Evolutionary conservation across 257 asterid genomes (phyloP).

Genomic region (Solanum lycopersicoides): DNA sequence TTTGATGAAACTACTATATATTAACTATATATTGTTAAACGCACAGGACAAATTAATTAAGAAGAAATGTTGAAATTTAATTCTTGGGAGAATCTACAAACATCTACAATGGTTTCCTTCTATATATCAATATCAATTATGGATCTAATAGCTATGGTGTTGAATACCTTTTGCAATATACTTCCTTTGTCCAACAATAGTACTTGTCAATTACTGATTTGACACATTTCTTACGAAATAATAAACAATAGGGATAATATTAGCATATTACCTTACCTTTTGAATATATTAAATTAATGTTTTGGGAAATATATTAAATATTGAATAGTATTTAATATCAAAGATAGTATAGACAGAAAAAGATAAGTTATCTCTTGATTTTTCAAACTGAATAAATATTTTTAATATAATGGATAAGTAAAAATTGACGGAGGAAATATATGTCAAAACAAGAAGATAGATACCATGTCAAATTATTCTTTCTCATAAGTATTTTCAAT

Average conservation of each 20-base stretch:
- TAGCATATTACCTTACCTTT: no score
- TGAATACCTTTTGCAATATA: neutral
- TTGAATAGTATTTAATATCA: neutral
- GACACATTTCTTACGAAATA: neutral
- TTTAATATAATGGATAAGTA: no score
- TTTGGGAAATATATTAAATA: no score
- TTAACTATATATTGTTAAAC: neutral
- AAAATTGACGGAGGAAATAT: no score
- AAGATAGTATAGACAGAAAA: neutral
- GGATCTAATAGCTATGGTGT: neutral
- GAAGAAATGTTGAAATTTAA: neutral
- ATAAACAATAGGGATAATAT: no score
- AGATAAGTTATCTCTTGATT: neutral
- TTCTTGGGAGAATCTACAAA: neutral
- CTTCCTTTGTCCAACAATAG: neutral
- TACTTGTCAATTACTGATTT: neutral
- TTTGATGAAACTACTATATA: neutral
- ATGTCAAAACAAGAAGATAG: no score
- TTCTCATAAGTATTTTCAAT: no score
- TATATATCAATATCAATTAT: neutral
- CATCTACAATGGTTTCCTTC: no score
- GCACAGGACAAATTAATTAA: neutral
- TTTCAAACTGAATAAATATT: no score
- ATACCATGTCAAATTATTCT: neutral
- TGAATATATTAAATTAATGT: no score